Percentiles rank a stretch among this genome's conserved stretches.
These are phyloP conservation scores for Paraphaeosphaeria minitans DNA, from an alignment of 2,329 filamentous ascomycete genomes.

Conservation along the genomic window DNA sequence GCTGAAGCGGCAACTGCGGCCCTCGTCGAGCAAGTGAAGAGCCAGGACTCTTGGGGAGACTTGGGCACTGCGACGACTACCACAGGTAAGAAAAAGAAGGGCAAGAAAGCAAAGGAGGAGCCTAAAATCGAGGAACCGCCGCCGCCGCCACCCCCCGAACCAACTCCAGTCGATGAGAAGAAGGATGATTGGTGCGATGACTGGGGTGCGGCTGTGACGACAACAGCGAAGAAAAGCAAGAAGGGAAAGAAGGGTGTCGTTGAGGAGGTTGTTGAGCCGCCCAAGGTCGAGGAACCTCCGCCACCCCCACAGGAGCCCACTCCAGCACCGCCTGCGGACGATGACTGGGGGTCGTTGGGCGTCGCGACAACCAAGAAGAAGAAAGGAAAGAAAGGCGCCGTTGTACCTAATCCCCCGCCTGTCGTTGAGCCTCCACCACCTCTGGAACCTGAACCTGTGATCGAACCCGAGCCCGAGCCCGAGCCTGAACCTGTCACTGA, in stretches of 20 bases:
- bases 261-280: conserved; percentile 11
- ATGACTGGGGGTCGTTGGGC: conserved; percentile 18
- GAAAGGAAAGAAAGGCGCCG: conserved; percentile 57
- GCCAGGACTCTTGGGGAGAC: conserved; percentile 26
- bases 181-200: conserved; percentile 26
- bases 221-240: conserved; percentile 41
- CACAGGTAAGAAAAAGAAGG: conserved; percentile 14
- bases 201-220: conserved; percentile 30
- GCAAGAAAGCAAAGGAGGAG: conserved; percentile 12
- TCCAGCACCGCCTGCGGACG: conserved; percentile 26
- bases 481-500: conserved; percentile 32
- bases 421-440: conserved; percentile 5
- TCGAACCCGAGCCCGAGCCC: conserved; percentile 27
- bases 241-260: conserved; percentile 40
- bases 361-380: conserved; percentile 54
- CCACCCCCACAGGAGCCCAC: conserved; percentile 22
- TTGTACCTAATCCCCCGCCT: conserved; percentile 43
- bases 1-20: conserved; percentile 36
- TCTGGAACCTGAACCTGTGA: conserved; percentile 27
- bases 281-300: conserved; percentile 30
- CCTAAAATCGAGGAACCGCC: conserved; percentile 31
- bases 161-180: conserved; percentile 19
- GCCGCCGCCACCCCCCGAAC: conserved; percentile 15
- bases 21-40: conserved; percentile 30
- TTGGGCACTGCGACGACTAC: too few species aligned